Percentiles rank a stretch among this genome's conserved stretches.
Conservation (phyloP, 495 filamentous ascomycete species). For the Neurospora discreta region DNA sequence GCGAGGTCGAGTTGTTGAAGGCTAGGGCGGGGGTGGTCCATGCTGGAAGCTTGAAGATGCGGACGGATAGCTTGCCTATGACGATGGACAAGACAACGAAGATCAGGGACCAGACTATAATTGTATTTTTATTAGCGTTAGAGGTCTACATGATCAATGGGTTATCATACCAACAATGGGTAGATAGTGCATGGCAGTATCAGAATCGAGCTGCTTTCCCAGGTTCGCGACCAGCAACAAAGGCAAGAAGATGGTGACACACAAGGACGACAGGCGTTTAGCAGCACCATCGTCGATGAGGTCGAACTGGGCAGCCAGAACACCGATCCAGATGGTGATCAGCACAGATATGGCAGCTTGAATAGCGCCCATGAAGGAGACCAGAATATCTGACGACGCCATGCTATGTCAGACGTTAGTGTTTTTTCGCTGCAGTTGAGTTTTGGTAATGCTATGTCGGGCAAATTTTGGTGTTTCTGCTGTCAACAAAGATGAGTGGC, state of each 20-base stretch:
- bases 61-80: slow-evolving; percentile 27
- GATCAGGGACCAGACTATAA: slow-evolving; percentile 24
- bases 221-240: slow-evolving; percentile 59
- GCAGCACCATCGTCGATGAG: slow-evolving; percentile 45
- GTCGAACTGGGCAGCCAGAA: slow-evolving; percentile 43
- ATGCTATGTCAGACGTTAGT: neutral
- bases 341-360: slow-evolving; percentile 63
- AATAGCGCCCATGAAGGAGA: slow-evolving; percentile 55
- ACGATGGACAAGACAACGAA: slow-evolving; percentile 34
- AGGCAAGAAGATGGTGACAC: slow-evolving; percentile 60
- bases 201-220: slow-evolving; percentile 50
- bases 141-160: no score
- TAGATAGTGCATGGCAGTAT: slow-evolving; percentile 45
- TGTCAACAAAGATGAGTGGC: neutral
- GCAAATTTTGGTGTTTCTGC: neutral
- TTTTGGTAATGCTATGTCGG: neutral
- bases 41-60: slow-evolving; percentile 39
- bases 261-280: slow-evolving; percentile 53
- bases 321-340: slow-evolving; percentile 56
- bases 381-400: slow-evolving; percentile 16
- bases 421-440: neutral
- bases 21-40: slow-evolving; percentile 58
- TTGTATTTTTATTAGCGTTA: no score
- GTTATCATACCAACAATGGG: slow-evolving; percentile 16
- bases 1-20: slow-evolving; percentile 69